These are phyloP conservation scores for Penicillium soppii DNA, from an alignment of 495 filamentous ascomycete species.

Conservation along the genomic window DNA sequence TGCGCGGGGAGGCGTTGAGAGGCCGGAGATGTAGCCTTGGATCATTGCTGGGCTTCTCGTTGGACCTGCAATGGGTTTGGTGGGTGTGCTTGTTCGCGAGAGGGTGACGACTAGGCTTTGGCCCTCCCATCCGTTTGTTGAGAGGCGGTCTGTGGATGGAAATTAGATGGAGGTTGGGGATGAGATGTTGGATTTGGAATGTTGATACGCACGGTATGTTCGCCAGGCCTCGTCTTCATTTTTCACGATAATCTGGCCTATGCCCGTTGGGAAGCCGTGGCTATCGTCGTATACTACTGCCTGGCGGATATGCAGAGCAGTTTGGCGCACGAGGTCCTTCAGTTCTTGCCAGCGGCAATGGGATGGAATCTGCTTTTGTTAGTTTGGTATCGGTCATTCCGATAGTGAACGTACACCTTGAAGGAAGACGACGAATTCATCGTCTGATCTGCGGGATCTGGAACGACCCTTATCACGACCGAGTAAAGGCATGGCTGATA, in stretches of 20 bases:
- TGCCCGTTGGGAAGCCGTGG: slow-evolving; percentile 45
- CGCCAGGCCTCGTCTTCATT: slow-evolving; percentile 50
- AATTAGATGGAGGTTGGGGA: slow-evolving; percentile 6
- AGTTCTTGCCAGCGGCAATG: slow-evolving; percentile 52
- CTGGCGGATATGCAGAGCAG: slow-evolving; percentile 47
- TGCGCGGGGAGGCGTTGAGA: slow-evolving; percentile 35
- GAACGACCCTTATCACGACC: slow-evolving; percentile 34
- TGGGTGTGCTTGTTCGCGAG: slow-evolving; percentile 43
- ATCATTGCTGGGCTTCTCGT: slow-evolving; percentile 41
- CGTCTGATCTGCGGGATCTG: slow-evolving; percentile 37
- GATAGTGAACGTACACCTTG: slow-evolving; percentile 37
- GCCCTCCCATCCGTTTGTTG: slow-evolving; percentile 47
- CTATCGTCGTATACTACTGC: slow-evolving; percentile 50
- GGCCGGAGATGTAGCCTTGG: slow-evolving; percentile 30
- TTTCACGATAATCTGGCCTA: slow-evolving; percentile 50
- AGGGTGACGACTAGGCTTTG: slow-evolving; percentile 46
- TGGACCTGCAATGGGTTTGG: slow-evolving; percentile 44
- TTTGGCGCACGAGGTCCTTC: slow-evolving; percentile 49
- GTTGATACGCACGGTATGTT: slow-evolving; percentile 44
- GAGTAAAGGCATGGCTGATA: slow-evolving; percentile 30
- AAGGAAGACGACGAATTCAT: slow-evolving; percentile 48
- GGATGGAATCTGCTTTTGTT: slow-evolving; percentile 37
- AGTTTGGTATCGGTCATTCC: background rate
- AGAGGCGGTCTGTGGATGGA: slow-evolving; percentile 36
- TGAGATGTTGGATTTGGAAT: too few species aligned